Evolutionary conservation across 495 filamentous ascomycete species (phyloP).

Genomic region (Pseudevernia furfuracea): DNA sequence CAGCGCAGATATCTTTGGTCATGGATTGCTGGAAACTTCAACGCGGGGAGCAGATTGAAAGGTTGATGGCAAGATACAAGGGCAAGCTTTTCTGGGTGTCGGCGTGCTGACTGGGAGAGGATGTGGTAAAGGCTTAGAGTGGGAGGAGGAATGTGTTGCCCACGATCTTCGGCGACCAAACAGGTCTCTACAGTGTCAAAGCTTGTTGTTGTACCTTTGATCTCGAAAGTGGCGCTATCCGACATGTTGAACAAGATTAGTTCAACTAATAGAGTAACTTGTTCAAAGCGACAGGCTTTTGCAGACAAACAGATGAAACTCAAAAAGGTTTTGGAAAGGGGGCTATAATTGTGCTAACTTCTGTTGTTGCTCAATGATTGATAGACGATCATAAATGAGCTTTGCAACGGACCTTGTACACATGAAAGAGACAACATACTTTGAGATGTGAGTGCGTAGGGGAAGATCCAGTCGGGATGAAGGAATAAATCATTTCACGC

Average conservation of each 20-base stretch:
- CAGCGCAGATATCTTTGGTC: constrained; percentile 6
- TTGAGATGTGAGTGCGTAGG: too few species aligned
- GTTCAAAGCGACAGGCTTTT: background rate
- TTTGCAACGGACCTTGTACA: too few species aligned
- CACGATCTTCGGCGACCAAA: background rate
- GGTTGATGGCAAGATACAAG: constrained; percentile 11
- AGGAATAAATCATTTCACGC: too few species aligned
- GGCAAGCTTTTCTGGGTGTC: constrained; percentile 1
- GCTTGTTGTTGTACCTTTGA: background rate
- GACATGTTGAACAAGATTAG: background rate
- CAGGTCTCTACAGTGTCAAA: background rate
- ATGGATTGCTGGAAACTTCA: background rate
- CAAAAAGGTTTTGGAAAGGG: too few species aligned
- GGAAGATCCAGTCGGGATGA: too few species aligned
- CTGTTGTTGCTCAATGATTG: too few species aligned
- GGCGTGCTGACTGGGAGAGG: background rate
- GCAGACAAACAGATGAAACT: background rate
- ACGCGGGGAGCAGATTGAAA: background rate
- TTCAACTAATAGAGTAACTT: background rate
- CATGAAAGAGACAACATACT: too few species aligned
- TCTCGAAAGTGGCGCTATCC: background rate
- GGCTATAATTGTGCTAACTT: too few species aligned
- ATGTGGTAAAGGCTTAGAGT: background rate
- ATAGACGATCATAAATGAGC: too few species aligned
- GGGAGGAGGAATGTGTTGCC: background rate